Percentiles rank a stretch among this genome's conserved stretches.
Evolutionary conservation across 768 basidiomycete species (phyloP).

Genomic region (Tulasnella calospora): DNA sequence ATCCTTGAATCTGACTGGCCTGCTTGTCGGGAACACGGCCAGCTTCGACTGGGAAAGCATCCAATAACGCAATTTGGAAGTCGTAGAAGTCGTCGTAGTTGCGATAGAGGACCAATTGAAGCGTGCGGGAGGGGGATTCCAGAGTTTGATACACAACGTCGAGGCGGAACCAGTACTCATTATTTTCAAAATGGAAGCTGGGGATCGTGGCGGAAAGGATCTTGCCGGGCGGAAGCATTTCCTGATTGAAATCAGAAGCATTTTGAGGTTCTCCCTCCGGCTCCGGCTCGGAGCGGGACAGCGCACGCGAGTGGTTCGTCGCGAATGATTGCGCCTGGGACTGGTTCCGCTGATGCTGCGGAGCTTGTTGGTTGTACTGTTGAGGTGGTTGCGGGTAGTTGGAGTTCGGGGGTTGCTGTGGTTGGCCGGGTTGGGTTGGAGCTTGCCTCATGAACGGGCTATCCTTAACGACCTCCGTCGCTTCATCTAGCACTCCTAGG

Average conservation of each 20-base stretch:
- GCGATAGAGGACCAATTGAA: constrained; percentile 82
- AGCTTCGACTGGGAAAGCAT: constrained; percentile 85
- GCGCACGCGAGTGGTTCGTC: constrained; percentile 37
- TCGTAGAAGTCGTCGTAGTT: constrained; percentile 98
- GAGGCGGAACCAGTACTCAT: constrained; percentile 96
- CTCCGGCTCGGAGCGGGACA: constrained; percentile 25
- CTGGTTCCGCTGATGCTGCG: constrained; percentile 28
- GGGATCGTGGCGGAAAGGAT: constrained; percentile 83
- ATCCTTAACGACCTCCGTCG: constrained; percentile 42
- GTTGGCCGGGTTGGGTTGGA: constrained; percentile 28
- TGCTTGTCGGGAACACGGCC: constrained; percentile 51
- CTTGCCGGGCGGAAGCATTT: constrained; percentile 65
- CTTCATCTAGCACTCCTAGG: constrained; percentile 80
- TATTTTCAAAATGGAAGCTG: constrained; percentile 95
- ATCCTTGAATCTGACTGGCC: constrained; percentile 28
- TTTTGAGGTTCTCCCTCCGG: constrained; percentile 18
- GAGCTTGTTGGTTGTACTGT: constrained; percentile 16
- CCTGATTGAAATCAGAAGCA: background rate
- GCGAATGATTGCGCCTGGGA: constrained; percentile 31
- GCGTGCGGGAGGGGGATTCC: constrained; percentile 49
- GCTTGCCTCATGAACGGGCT: constrained; percentile 39
- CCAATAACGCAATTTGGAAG: constrained; percentile 85
- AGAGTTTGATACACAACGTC: constrained; percentile 85
- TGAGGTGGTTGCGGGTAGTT: constrained; percentile 10
- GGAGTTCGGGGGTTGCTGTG: constrained; percentile 28